Evolutionary conservation across 768 basidiomycete genomes (phyloP).

Genomic region (Lactarius evosmus): DNA sequence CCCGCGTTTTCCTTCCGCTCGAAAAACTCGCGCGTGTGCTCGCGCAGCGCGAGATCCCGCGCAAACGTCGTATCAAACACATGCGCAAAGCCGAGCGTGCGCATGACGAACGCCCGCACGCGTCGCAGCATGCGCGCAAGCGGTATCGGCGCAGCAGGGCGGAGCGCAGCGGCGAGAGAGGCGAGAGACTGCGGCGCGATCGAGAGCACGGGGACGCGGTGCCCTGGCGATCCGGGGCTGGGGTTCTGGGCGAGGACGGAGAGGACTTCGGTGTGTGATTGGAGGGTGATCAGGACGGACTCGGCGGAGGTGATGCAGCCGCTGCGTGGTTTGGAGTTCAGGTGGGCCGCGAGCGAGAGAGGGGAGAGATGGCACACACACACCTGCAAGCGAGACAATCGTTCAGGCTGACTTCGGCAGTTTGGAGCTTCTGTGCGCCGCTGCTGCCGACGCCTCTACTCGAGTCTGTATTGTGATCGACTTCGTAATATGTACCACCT

Average conservation of each 20-base stretch:
- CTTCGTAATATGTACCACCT: conserved; percentile 84
- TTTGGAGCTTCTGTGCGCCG: conserved; percentile 65
- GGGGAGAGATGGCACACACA: conserved; percentile 28
- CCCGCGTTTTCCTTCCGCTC: conserved; percentile 46
- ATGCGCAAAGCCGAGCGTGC: conserved; percentile 69
- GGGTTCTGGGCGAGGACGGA: conserved; percentile 66
- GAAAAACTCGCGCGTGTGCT: conserved; percentile 76
- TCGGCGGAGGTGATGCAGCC: conserved; percentile 99
- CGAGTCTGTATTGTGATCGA: conserved; percentile 36
- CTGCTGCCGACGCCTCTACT: neutral
- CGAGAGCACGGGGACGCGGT: conserved; percentile 71
- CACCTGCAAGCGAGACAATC: conserved; percentile 98
- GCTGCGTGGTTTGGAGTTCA: conserved; percentile 39
- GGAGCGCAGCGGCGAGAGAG: conserved; percentile 65
- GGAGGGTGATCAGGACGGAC: conserved; percentile 92
- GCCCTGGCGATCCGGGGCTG: conserved; percentile 35
- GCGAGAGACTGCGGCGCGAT: conserved; percentile 87
- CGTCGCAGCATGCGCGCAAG: conserved; percentile 64
- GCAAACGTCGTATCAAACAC: conserved; percentile 96
- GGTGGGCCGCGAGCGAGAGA: neutral
- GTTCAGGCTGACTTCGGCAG: conserved; percentile 94
- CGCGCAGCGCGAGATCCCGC: conserved; percentile 76
- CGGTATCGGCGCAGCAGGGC: conserved; percentile 42
- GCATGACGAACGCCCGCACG: conserved; percentile 63
- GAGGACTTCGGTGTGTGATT: conserved; percentile 92